Percentiles rank a stretch among this genome's conserved stretches.
Conservation (phyloP, 345 rosid genomes). For the Gossypium turneri region DNA sequence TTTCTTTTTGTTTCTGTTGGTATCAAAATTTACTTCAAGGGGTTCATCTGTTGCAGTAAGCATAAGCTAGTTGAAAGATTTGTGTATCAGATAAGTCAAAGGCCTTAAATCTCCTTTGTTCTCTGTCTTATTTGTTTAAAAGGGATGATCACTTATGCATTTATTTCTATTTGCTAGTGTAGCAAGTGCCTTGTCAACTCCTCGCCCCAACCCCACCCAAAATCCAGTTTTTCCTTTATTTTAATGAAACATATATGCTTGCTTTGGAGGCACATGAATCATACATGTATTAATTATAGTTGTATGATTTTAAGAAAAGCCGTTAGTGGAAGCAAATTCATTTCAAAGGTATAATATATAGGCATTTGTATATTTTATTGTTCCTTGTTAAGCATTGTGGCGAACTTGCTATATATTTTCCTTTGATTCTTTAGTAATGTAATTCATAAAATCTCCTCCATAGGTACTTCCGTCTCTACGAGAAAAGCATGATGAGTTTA, state of each 20-base stretch:
- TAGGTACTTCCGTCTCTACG: constrained; percentile 41
- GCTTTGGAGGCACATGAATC: not conserved
- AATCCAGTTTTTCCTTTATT: not conserved
- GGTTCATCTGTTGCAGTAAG: not conserved
- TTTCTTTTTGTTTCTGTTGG: not conserved
- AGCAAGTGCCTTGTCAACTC: not conserved
- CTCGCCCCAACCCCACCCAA: not conserved
- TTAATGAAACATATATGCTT: not conserved
- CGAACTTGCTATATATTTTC: not conserved
- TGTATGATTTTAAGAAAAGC: not conserved
- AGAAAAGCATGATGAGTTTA: constrained; percentile 42
- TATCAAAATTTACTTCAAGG: not conserved
- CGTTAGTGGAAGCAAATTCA: not conserved
- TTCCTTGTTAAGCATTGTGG: not conserved
- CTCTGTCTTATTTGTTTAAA: not conserved
- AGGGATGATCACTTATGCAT: not conserved
- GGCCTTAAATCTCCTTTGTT: not conserved
- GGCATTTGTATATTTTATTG: too few relatives aligned
- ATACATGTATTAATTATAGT: not conserved
- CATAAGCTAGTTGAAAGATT: not conserved
- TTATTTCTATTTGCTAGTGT: too few relatives aligned
- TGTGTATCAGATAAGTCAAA: not conserved
- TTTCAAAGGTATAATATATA: not conserved
- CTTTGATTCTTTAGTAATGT: not conserved
- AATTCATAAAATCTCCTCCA: not conserved